Evolutionary conservation across 108 stramenopile species (phyloP), one percentile per base, ranked within the genome.

Genomic region (Tribonema minus): DNA sequence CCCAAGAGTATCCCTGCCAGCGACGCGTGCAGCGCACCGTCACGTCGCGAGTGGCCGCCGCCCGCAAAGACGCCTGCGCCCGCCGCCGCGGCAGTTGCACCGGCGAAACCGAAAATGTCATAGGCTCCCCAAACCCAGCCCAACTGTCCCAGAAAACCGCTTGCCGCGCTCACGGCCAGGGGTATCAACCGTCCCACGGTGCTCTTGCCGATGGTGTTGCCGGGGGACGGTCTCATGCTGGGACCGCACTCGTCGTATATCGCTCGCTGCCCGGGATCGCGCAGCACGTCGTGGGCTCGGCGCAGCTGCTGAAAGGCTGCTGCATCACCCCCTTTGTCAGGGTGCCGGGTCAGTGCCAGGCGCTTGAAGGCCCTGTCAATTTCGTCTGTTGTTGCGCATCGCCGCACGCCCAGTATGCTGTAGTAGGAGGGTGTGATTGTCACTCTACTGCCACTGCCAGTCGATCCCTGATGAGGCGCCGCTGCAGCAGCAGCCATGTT

Each of bases 181-280:
- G 74, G 74, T 20, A 75, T 38, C n/a, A 75, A 33, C 1, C 74
- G 74, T 31, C 74, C 74, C 0, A 75, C 74, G 28, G 74, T 66
- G 27, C 74, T 64, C 23, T 64, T 25, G 0, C 74, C 74, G 26
- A 75, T 75, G 64, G 66, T 64, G 27, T 75, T 41, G 39, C 74
- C 74, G 26, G 74, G 31, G 30, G 74, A 75, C 20, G 74, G 74
- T 29, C 28, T 37, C 2, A 75, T 64, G 23, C 40, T 26, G 20
- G 74, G 61, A 27, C 74, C 74, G 46, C 66, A 75, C 25, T 66
- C 37, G 35, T 75, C 74, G 64, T 75, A 75, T 46, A 64, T 75
- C 41, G 38, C 27, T 35, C 74, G 46, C 0, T 66, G 54, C 15
- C 0, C 33, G 0, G 74, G 74, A 15, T 75, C 74, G 3, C n/a